A percentile compares a stretch with the other conserved stretches of the same genome.
phyloP scores from a whole-genome alignment of 1,139 yeast species.

The Saccharomyces hybrid region DNA sequence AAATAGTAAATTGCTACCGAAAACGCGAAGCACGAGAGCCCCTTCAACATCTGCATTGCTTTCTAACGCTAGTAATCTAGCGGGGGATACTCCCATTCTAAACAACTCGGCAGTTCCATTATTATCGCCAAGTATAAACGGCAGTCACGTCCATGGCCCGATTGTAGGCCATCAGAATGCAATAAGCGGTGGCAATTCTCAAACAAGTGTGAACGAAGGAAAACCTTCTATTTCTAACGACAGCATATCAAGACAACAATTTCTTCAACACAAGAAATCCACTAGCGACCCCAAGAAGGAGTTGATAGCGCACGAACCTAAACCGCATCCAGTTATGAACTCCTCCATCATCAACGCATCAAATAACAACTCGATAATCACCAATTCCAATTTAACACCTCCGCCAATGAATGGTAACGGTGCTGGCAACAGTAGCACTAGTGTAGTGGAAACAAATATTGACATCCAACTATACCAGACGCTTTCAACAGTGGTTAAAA shows the following conservation, averaged over 20 bases:
- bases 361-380: background rate
- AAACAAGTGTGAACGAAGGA: conserved; percentile 4
- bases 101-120: background rate
- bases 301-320: background rate
- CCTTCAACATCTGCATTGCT: background rate
- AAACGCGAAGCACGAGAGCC: background rate
- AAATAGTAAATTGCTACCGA: background rate
- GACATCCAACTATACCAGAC: conserved; percentile 73
- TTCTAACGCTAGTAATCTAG: background rate
- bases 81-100: background rate
- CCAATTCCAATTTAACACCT: background rate
- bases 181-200: background rate
- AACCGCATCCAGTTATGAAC: background rate
- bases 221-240: background rate
- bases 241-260: background rate
- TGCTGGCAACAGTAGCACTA: background rate
- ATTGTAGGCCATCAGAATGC: background rate
- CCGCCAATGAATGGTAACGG: background rate
- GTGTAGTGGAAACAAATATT: conserved; percentile 39
- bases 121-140: background rate
- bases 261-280: background rate
- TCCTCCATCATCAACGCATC: background rate
- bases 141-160: background rate
- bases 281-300: background rate
- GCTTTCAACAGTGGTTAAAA: conserved; percentile 62